Evolutionary conservation across 2,329 filamentous ascomycete genomes (phyloP).

Genomic region (Talaromyces sp.): DNA sequence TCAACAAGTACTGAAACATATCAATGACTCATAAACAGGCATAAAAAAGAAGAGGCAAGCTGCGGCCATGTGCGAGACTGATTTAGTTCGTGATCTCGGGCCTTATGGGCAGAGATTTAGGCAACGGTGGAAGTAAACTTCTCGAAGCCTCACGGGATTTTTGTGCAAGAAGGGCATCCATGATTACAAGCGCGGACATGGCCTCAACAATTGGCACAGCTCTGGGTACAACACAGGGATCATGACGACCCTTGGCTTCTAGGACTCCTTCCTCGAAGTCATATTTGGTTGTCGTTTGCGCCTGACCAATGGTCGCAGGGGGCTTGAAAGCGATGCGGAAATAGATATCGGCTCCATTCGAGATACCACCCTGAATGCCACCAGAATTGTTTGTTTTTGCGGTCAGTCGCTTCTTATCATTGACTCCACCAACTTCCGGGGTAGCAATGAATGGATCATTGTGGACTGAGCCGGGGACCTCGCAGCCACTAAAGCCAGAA

Average conservation of each 20-base stretch:
- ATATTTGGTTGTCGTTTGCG: conserved; percentile 77
- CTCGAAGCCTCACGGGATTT: conserved; percentile 54
- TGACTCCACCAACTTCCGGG: conserved; percentile 25
- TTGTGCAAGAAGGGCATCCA: conserved; percentile 82
- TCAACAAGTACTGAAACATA: not conserved
- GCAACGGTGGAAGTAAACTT: conserved; percentile 40
- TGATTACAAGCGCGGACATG: conserved; percentile 82
- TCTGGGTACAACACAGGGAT: conserved; percentile 84
- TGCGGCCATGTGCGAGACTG: no score
- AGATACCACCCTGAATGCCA: conserved; percentile 91
- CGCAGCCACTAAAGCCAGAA: conserved; percentile 81
- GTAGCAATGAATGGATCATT: conserved; percentile 78
- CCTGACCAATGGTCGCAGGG: conserved; percentile 84
- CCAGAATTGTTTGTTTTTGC: conserved; percentile 94
- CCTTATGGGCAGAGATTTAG: conserved; percentile 30
- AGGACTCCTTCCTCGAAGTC: conserved; percentile 69
- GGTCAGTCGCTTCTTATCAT: conserved; percentile 55
- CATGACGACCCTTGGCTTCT: conserved; percentile 88
- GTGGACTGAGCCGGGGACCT: conserved; percentile 81
- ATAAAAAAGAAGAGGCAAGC: not conserved
- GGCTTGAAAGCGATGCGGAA: conserved; percentile 95
- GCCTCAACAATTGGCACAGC: conserved; percentile 70
- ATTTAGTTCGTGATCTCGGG: conserved; percentile 2
- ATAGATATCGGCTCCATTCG: conserved; percentile 88
- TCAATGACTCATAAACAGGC: not conserved